Evolutionary conservation across 257 asterid species (phyloP), one percentile per base, ranked within the genome.

Genomic region (Orobanche coerulescens): DNA sequence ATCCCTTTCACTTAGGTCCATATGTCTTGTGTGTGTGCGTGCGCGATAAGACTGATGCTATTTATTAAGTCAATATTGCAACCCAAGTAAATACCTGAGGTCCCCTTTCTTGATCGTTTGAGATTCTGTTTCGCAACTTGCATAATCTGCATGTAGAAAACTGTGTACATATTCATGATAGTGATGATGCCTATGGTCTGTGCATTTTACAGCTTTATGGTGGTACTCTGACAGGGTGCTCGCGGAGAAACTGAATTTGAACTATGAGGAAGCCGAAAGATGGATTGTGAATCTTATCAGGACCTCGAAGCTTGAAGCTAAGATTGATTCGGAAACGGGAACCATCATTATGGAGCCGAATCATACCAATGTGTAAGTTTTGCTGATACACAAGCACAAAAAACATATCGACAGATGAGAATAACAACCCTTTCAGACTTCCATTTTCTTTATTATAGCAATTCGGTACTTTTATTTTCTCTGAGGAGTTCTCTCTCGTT

Each of bases 251-350:
- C 83, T 93, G 72, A 93, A 93, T 77, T 57, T 93, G 78, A 86
- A 73, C 50, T 77, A 79, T 18, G 99, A 93, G 73, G 98, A 93
- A 68, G 94, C 97, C 0, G 97, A 89, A 77, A 81, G 92, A 64
- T 93, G 99, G 99, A 80, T 93, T 19, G 86, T 86, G 68, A 84
- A 84, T 75, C 99, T 93, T 39, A 81, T 93, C 18, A 80, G 89
- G 90, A 86, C 97, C 73, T 93, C 97, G 1, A 93, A 93, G 79
- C 95, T 89, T 26, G 99, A 89, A 46, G 97, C 97, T 1, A 89
- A 93, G 80, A 84, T 93, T 0, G 94, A 93, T 70, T 75, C 96
- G 0, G 42, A 81, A 59, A 67, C 84, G 0, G 96, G 96, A 75
- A 84, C 94, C 31, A 80, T 93, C 31, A 16, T 81, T 13, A 93